phyloP scores from a whole-genome alignment of 305 asterid genomes.

The Petunia hybrid region DNA sequence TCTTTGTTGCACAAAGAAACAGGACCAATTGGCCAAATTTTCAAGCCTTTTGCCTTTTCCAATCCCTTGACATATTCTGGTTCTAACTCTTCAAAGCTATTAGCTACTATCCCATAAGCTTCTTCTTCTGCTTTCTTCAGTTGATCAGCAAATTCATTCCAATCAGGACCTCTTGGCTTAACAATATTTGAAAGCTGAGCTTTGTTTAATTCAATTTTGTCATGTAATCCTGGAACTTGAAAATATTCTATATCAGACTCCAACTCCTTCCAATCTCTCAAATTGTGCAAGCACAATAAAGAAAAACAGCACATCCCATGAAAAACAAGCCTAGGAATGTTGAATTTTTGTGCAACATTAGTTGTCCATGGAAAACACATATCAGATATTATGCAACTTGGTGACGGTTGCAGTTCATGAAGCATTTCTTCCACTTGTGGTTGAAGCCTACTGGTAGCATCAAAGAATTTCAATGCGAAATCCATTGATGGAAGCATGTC shows the following conservation, averaged over 20 bases:
- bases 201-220: conserved; percentile 50
- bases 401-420: conserved; percentile 40
- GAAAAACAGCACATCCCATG: conserved; percentile 60
- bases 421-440: conserved; percentile 45
- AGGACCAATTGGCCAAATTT: conserved; percentile 61
- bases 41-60: conserved; percentile 37
- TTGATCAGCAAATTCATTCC: not conserved
- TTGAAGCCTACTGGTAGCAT: conserved; percentile 42
- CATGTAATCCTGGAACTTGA: conserved; percentile 54
- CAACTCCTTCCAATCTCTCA: conserved; percentile 12
- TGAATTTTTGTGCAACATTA: conserved; percentile 37
- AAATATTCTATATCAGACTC: conserved; percentile 49
- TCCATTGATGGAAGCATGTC: conserved; percentile 53
- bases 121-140: conserved; percentile 31
- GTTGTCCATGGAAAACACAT: conserved; percentile 55
- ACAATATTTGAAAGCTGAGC: conserved; percentile 38
- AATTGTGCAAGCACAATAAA: conserved; percentile 36
- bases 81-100: conserved; percentile 58
- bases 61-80: conserved; percentile 46
- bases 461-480: conserved; percentile 29
- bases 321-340: conserved; percentile 56
- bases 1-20: conserved; percentile 52
- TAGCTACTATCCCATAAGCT: conserved; percentile 54
- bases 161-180: not conserved
- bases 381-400: conserved; percentile 56